Conservation (phyloP, 2,329 filamentous ascomycete species). For the Arthroderma sp. region DNA sequence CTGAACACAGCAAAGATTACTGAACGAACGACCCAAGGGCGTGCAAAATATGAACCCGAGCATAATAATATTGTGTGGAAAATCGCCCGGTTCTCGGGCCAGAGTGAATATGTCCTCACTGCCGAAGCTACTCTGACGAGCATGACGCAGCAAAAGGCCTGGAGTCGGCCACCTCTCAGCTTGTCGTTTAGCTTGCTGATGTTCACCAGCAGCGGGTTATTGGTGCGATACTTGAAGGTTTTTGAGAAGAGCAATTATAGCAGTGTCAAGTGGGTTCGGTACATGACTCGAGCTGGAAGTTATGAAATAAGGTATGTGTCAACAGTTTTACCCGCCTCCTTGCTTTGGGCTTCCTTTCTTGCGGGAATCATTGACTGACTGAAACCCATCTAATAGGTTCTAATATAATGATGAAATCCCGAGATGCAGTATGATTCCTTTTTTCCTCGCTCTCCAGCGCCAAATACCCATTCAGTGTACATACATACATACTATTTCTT, state of each 20-base stretch:
- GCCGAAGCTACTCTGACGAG: constrained; percentile 86
- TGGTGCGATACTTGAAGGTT: constrained; percentile 92
- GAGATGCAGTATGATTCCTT: too few species aligned
- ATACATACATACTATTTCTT: too few species aligned
- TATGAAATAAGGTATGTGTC: constrained; percentile 73
- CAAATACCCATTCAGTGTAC: too few species aligned
- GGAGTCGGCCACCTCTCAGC: constrained; percentile 85
- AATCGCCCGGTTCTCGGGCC: constrained; percentile 95
- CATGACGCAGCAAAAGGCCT: constrained; percentile 97
- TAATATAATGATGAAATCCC: too few species aligned
- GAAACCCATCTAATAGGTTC: too few species aligned
- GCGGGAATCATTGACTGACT: too few species aligned
- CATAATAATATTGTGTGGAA: constrained; percentile 99
- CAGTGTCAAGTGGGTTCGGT: constrained; percentile 97
- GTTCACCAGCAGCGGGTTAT: constrained; percentile 88
- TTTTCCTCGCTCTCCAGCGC: too few species aligned
- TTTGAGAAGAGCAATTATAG: constrained; percentile 99
- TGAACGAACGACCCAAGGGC: constrained; percentile 85
- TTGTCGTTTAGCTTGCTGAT: constrained; percentile 89
- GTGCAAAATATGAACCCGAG: constrained; percentile 95
- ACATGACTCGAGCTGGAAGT: constrained; percentile 95
- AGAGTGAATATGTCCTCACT: constrained; percentile 87
- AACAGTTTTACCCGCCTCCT: too few species aligned
- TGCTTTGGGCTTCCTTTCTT: too few species aligned
- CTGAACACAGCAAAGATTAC: constrained; percentile 91